phyloP scores from a whole-genome alignment of 1,284 basidiomycete species.

The Ceratobasidium sp. region DNA sequence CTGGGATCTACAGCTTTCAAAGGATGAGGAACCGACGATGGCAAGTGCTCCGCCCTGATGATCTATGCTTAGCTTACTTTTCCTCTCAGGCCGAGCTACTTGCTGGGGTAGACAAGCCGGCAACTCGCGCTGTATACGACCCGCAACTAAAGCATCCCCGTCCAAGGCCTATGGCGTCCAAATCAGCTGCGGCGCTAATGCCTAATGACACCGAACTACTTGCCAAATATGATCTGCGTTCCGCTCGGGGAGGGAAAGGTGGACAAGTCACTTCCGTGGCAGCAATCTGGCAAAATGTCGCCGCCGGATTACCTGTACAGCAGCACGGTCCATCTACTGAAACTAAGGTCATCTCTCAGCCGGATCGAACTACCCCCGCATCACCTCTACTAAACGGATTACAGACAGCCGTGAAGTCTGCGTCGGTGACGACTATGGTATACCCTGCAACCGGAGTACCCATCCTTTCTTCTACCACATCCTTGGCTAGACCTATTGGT shows the following conservation, averaged over 20 bases:
- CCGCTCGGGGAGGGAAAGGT: constrained; percentile 77
- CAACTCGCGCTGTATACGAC: constrained; percentile 3
- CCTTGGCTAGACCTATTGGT: constrained; percentile 62
- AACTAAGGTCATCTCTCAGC: constrained; percentile 2
- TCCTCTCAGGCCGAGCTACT: constrained; percentile 38
- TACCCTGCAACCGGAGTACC: constrained; percentile 51
- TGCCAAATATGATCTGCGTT: constrained; percentile 73
- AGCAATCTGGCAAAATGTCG: constrained; percentile 62
- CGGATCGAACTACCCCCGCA: constrained; percentile 13
- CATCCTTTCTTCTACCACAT: constrained; percentile 73
- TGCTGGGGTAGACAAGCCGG: neutral
- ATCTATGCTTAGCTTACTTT: neutral
- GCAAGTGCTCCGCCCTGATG: neutral
- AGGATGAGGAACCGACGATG: constrained; percentile 12
- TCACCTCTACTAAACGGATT: constrained; percentile 16
- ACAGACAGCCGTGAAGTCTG: constrained; percentile 23
- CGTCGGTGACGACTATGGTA: constrained; percentile 25
- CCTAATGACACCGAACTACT: constrained; percentile 55
- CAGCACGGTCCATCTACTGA: neutral
- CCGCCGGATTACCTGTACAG: constrained; percentile 41
- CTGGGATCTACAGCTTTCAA: constrained; percentile 22
- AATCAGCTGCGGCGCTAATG: constrained; percentile 46
- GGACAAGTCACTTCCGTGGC: constrained; percentile 77
- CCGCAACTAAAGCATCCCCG: constrained; percentile 42
- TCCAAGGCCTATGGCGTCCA: constrained; percentile 42